Percentiles rank a stretch among this genome's conserved stretches.
Evolutionary conservation across 164 flowering plant genomes (phyloP).

Genomic region (Chimonanthus praecox): DNA sequence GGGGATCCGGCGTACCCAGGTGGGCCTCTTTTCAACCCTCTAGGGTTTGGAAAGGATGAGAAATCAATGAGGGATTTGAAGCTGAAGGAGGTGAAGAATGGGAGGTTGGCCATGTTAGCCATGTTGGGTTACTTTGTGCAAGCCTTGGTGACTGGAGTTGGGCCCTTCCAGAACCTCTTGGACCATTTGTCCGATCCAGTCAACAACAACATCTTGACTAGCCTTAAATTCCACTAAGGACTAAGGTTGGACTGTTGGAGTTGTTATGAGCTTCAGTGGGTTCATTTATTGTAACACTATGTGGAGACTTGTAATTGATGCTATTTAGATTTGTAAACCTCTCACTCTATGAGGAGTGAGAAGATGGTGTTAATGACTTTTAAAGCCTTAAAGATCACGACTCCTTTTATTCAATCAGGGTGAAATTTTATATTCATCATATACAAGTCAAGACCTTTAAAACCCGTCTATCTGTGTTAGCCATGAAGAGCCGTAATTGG

Average conservation of each 20-base stretch:
- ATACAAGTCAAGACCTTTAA: too few species aligned
- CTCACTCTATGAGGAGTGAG: too few species aligned
- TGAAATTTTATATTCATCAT: too few species aligned
- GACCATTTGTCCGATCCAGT: slow-evolving; percentile 93
- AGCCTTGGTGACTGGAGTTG: slow-evolving; percentile 86
- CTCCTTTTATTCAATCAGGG: too few species aligned
- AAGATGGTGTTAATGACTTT: too few species aligned
- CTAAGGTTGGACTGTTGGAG: background rate
- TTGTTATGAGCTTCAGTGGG: background rate
- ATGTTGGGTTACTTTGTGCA: slow-evolving; percentile 84
- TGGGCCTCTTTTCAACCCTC: slow-evolving; percentile 74
- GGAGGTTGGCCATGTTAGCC: slow-evolving; percentile 95
- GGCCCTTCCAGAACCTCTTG: slow-evolving; percentile 87
- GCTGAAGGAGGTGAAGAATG: slow-evolving; percentile 93
- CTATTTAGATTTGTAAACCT: background rate
- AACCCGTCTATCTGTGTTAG: too few species aligned
- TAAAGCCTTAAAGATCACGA: too few species aligned
- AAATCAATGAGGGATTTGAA: slow-evolving; percentile 84
- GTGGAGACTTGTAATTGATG: slow-evolving; percentile 7
- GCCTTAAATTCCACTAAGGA: slow-evolving; percentile 73
- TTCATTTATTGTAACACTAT: slow-evolving; percentile 1
- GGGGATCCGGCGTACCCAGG: slow-evolving; percentile 36
- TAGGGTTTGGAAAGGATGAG: slow-evolving; percentile 88
- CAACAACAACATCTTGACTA: slow-evolving; percentile 90
- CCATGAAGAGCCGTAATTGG: too few species aligned